Conservation (phyloP, 2,329 filamentous ascomycete genomes). For the Phaeosphaeria sp. region DNA sequence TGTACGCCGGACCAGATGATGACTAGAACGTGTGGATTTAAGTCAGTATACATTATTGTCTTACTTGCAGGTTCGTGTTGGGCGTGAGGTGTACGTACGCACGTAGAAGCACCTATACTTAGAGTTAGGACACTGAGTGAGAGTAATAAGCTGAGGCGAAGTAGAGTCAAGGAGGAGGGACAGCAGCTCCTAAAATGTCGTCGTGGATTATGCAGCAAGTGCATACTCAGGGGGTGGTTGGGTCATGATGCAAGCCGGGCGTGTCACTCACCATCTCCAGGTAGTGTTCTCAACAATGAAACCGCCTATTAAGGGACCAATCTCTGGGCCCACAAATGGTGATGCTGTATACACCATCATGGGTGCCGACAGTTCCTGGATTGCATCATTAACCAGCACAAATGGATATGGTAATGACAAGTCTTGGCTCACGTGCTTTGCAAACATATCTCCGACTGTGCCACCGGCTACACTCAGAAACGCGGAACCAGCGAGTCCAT, state of each 20-base stretch:
- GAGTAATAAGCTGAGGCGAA: constrained; percentile 5
- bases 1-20: constrained; percentile 76
- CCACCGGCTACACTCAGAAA: constrained; percentile 77
- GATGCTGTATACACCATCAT: constrained; percentile 75
- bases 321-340: constrained; percentile 62
- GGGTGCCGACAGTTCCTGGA: constrained; percentile 70
- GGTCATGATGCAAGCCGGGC: constrained; percentile 6
- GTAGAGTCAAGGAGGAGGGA: background rate
- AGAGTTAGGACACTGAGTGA: constrained; percentile 32
- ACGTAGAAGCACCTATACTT: constrained; percentile 66
- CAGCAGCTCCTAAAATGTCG: background rate
- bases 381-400: constrained; percentile 8
- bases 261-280: constrained; percentile 60
- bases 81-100: constrained; percentile 16
- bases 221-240: background rate
- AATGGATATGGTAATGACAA: background rate
- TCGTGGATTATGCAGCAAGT: background rate
- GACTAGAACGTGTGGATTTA: constrained; percentile 43
- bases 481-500: constrained; percentile 71
- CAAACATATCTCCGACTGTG: constrained; percentile 74
- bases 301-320: constrained; percentile 70
- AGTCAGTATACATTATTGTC: background rate
- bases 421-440: constrained; percentile 35
- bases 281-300: constrained; percentile 78
- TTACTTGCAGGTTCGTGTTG: constrained; percentile 1